Conservation (phyloP, 192 early-diverging fungal species). For the Podila epigama region DNA sequence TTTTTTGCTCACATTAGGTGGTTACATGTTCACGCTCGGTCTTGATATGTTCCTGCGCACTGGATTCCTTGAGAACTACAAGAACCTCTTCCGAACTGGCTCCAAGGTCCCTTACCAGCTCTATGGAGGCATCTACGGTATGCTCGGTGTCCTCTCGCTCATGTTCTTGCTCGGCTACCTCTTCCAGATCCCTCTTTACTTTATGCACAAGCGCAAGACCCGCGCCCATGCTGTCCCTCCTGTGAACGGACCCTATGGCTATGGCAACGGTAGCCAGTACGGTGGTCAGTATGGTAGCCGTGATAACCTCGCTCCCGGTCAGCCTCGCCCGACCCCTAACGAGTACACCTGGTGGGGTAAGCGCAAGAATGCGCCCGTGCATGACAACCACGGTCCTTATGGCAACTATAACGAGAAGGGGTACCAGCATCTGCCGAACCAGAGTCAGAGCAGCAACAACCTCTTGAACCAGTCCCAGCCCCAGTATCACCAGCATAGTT, state of each 20-base stretch:
- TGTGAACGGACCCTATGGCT: conserved; percentile 3
- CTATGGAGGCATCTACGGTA: conserved; percentile 21
- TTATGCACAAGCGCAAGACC: conserved; percentile 4
- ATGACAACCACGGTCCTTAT: neutral
- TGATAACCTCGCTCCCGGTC: conserved; percentile 1
- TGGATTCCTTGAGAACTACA: conserved; percentile 24
- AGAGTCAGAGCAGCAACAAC: neutral
- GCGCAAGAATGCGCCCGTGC: conserved; percentile 3
- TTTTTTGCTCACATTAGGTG: neutral
- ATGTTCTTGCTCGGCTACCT: conserved; percentile 20
- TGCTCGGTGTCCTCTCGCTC: conserved; percentile 25
- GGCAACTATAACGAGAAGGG: conserved; percentile 4
- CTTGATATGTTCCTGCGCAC: conserved; percentile 30
- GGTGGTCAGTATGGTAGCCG: conserved; percentile 16
- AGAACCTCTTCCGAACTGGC: conserved; percentile 15
- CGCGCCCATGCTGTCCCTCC: conserved; percentile 2
- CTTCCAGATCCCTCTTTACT: conserved; percentile 17
- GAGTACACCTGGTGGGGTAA: conserved; percentile 26
- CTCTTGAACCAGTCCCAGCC: neutral
- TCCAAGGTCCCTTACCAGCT: conserved; percentile 5
- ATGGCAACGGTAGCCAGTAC: neutral
- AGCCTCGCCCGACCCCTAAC: neutral
- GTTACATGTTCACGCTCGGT: conserved; percentile 27
- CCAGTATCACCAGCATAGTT: neutral
- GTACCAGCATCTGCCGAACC: neutral